Conservation (phyloP, 208 protist genomes). For the Leptomonas seymouri region DNA sequence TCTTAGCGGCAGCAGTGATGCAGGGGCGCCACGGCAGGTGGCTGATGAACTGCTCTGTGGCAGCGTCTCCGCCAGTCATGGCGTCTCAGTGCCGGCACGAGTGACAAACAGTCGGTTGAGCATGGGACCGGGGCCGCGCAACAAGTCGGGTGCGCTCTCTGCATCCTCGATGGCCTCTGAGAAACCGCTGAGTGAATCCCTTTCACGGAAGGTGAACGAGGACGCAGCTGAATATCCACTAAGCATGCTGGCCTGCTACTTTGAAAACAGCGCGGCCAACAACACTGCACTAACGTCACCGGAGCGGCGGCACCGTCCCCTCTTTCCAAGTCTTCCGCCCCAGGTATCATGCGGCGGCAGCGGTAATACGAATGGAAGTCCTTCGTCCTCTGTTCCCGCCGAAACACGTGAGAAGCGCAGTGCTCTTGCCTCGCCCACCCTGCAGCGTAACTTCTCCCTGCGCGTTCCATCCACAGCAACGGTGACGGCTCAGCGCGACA, state of each 20-base stretch:
- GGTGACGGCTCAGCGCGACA: background rate
- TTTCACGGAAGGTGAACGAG: background rate
- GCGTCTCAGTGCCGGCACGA: conserved; percentile 7
- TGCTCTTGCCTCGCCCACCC: background rate
- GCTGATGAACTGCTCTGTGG: too few relatives aligned
- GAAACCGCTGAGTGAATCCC: background rate
- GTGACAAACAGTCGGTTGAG: background rate
- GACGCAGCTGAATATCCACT: background rate
- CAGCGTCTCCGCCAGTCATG: background rate
- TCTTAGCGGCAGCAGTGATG: background rate
- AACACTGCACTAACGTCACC: background rate
- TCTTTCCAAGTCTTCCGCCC: background rate
- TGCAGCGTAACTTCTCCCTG: background rate
- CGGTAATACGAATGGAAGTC: background rate
- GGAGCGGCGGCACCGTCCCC: background rate
- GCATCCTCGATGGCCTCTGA: background rate
- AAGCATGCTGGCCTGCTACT: background rate
- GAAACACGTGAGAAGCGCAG: background rate
- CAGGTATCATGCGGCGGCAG: background rate
- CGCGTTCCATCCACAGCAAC: background rate
- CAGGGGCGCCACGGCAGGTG: background rate
- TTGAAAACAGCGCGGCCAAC: background rate
- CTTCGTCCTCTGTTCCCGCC: background rate
- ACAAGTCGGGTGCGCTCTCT: background rate
- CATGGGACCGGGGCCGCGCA: too few relatives aligned